Evolutionary conservation across 2,329 filamentous ascomycete genomes (phyloP), one percentile per base, ranked within the genome.

Genomic region (Hirsutella rhossiliensis): DNA sequence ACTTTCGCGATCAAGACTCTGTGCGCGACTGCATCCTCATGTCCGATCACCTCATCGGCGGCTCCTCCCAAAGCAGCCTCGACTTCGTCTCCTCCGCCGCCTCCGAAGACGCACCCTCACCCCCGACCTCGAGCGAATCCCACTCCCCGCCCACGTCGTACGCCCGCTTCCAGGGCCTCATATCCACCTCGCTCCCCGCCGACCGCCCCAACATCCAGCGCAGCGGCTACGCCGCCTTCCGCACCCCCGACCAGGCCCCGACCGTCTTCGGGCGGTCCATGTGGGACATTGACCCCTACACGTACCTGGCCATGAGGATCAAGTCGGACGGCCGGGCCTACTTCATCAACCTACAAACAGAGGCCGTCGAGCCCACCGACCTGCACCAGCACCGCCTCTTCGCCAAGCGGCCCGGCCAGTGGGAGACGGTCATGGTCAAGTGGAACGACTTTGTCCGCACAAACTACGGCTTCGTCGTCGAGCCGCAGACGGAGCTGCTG

Each of bases 391-490:
- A 98, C 63, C 74, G 92, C 41, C 66, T 98, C 5, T 94, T 87
- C 53, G 75, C 83, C 9, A 82, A 81, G 56, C 76, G 78, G 9
- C 81, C 85, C 0, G 88, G 88, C 1, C 75, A 89, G 55, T 98
- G 92, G 92, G 90, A 98, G 71, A 96, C 92, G 2, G 76, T 96
- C n/a, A 64, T 94, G 40, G 83, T 98, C 50, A 84, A 84, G 49
- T 92, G 89, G 75, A 83, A 82, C 54, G 87, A 94, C 51, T 97
- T 98, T 64, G 90, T 98, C 47, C 75, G 92, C 50, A 98, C 92
- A 13, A 97, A 96, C 59, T 79, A 94, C 57, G 92, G 92, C 7
- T 80, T 86, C 55, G 87, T 94, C 2, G 82, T 96, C 5, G 89
- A 97, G 67, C 92, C 92, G 29, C 90, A 97, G 69, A 82, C 82